Percentiles rank a stretch among this genome's conserved stretches.
Conservation (phyloP, 2,329 filamentous ascomycete species). For the Phyllosticta capitalensis region DNA sequence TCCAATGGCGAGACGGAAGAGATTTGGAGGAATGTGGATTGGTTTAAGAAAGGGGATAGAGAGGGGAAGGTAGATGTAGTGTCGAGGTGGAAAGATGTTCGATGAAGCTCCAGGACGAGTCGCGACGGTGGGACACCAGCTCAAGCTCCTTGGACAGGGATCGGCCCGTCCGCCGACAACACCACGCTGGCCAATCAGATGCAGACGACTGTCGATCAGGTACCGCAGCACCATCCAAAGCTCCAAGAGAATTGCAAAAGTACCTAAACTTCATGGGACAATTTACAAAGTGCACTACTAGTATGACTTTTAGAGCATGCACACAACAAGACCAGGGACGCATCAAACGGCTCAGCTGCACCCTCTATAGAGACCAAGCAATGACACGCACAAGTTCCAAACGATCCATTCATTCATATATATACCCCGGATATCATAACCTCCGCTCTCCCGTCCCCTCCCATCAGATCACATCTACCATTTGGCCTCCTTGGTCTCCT, state of each 20-base stretch:
- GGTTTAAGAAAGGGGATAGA: not conserved
- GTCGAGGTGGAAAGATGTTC: not conserved
- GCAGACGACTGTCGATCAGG: not conserved
- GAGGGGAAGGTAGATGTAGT: not conserved
- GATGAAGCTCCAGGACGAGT: not conserved
- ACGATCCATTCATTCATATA: not conserved
- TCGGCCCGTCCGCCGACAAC: not conserved
- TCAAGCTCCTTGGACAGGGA: not conserved
- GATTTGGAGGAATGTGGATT: not conserved
- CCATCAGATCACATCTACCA: not conserved
- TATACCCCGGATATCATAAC: not conserved
- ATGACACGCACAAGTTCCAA: not conserved
- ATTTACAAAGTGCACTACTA: too few species aligned
- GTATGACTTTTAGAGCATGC: too few species aligned
- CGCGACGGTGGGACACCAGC: not conserved
- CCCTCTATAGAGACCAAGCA: too few species aligned
- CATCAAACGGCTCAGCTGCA: too few species aligned
- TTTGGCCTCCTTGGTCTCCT: conserved; percentile 11
- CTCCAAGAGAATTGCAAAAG: not conserved
- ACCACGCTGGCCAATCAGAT: not conserved
- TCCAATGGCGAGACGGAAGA: not conserved
- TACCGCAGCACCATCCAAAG: not conserved
- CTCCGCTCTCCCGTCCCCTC: not conserved
- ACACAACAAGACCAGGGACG: too few species aligned
- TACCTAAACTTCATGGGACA: too few species aligned